Evolutionary conservation across 352 stramenopile genomes (phyloP), one percentile per base, ranked within the genome.

Genomic region (Pythium myriotylum): DNA sequence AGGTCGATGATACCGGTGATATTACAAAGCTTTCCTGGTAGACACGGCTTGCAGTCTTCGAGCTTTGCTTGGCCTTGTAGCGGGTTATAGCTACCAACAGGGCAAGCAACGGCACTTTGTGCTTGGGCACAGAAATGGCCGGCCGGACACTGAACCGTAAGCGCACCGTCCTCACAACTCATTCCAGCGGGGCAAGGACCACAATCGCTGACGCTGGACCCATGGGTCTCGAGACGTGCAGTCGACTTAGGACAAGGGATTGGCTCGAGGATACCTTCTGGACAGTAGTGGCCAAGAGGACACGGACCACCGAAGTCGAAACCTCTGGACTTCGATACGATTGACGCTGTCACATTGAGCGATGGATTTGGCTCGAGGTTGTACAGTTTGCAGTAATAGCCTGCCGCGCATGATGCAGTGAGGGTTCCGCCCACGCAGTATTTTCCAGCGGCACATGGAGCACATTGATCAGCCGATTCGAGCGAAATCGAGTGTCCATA

Each of bases 111-210:
- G n/a, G 74, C 71, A 33, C 76, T 81, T 40, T 80, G 41, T 16
- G 61, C 73, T 37, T 79, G 74, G 0, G 74, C 43, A 16, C 80
- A 92, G 40, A 85, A 91, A 8, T 70, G 79, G 3, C 85, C 85
- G 16, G 76, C 66, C 3, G 86, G 81, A 57, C 89, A 97, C 1
- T 62, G 51, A 12, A 87, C 67, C 1, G 80, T 93, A 12, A 69
- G 67, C 2, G 81, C 84, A 7, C 89, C 88, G 20, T 86, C 76
- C 4, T 82, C 68, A 45, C 94, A 98, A 40, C 79, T 96, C 65
- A 86, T 94, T 5, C 93, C 92, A 14, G 82, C 79, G n/a, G 86
- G 79, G 65, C 92, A 98, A 7, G 69, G 69, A 0, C 74, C 82
- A 37, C 86, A 92, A 51, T 92, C 82, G n/a, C 77, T 74, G 16